These are phyloP conservation scores for Podospora conica DNA, from an alignment of 495 filamentous ascomycete species.

Conservation along the genomic window DNA sequence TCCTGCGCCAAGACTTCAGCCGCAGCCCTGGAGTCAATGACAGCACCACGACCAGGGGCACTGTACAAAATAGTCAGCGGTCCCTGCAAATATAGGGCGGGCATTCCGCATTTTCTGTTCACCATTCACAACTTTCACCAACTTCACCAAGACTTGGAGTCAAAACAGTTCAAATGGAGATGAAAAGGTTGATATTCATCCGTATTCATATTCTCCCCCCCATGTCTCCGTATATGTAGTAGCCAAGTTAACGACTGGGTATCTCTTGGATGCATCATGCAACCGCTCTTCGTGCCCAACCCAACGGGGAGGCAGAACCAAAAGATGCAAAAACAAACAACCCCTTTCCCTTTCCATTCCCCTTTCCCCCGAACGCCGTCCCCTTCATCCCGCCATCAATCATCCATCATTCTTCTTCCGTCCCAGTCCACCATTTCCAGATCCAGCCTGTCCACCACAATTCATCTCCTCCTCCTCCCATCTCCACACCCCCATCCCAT, in stretches of 20 bases:
- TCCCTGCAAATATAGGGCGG: background rate
- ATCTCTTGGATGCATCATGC: background rate
- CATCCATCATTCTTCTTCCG: background rate
- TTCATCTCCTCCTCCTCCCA: background rate
- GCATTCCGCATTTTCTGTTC: background rate
- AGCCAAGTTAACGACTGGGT: background rate
- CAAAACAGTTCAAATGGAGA: background rate
- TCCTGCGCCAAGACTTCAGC: background rate
- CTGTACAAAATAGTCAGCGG: background rate
- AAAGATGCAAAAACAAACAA: background rate
- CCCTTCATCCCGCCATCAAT: too few species aligned
- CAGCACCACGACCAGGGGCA: background rate
- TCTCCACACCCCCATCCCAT: too few species aligned
- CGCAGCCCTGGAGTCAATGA: background rate
- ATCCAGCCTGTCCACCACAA: slow-evolving; percentile 4
- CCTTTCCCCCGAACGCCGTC: background rate
- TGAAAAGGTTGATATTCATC: background rate
- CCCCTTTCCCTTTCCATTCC: background rate
- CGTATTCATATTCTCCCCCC: background rate
- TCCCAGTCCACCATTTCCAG: background rate
- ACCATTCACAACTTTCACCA: background rate
- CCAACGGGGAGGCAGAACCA: too few species aligned
- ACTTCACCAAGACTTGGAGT: background rate
- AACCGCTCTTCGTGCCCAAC: background rate
- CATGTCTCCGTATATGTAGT: background rate